Evolutionary conservation across 257 asterid genomes (phyloP).

Genomic region (Solanum paucissectum): DNA sequence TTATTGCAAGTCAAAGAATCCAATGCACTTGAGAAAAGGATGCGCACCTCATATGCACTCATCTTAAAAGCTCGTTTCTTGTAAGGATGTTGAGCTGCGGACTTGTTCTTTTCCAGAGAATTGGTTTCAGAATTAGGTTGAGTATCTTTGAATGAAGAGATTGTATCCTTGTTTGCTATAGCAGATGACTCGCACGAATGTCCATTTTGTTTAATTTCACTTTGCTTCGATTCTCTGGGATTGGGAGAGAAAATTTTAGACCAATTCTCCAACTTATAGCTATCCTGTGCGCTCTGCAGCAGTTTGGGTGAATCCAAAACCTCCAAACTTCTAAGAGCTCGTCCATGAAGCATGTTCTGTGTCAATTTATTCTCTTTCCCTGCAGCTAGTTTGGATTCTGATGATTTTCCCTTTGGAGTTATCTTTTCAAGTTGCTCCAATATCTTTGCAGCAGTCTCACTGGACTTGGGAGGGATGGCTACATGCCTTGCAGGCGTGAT

Average conservation of each 20-base stretch:
- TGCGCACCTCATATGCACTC: slow-evolving; percentile 64
- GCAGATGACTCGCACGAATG: slow-evolving; percentile 10
- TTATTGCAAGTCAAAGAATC: not conserved
- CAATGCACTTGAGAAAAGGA: not conserved
- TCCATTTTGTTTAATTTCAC: slow-evolving; percentile 19
- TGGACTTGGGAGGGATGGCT: slow-evolving; percentile 52
- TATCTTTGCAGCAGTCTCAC: slow-evolving; percentile 71
- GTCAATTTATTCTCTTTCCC: slow-evolving; percentile 35
- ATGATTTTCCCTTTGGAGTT: slow-evolving; percentile 58
- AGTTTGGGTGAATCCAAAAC: slow-evolving; percentile 41
- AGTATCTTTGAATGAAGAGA: slow-evolving; percentile 13
- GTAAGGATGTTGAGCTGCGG: slow-evolving; percentile 35
- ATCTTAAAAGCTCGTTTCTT: slow-evolving; percentile 60
- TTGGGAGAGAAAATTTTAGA: slow-evolving; percentile 13
- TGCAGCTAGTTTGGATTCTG: slow-evolving; percentile 40
- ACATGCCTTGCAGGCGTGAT: slow-evolving; percentile 42
- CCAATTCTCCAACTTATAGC: slow-evolving; percentile 27
- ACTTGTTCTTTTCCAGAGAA: slow-evolving; percentile 14
- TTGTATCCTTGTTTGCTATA: slow-evolving; percentile 5
- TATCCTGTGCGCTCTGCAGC: slow-evolving; percentile 23
- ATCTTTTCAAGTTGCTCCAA: slow-evolving; percentile 70
- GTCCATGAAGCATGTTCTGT: slow-evolving; percentile 43
- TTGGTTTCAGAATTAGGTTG: slow-evolving; percentile 8
- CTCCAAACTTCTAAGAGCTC: slow-evolving; percentile 53
- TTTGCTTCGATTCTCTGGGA: slow-evolving; percentile 17